These are phyloP conservation scores for Camellia oleifera DNA, from an alignment of 179 eudicot genomes.

Conservation along the genomic window DNA sequence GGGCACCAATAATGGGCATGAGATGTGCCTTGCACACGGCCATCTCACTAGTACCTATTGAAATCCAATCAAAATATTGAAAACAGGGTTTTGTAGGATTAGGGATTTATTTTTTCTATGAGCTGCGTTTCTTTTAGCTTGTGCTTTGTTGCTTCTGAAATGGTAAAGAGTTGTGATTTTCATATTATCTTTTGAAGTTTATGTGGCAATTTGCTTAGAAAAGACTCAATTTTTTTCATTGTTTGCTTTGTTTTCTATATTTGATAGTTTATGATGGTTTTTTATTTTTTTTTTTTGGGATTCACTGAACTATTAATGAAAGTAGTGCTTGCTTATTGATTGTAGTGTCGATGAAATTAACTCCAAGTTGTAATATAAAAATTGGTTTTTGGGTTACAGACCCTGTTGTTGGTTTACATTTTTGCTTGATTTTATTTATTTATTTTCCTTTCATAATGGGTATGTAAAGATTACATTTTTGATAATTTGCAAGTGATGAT, in stretches of 20 bases:
- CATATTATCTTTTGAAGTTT: background rate
- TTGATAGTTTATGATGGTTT: background rate
- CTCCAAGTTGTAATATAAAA: background rate
- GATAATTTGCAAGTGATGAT: constrained; percentile 12
- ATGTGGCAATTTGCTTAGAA: background rate
- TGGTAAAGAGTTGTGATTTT: background rate
- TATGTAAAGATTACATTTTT: background rate
- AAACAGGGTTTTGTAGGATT: background rate
- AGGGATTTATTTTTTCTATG: background rate
- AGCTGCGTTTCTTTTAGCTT: background rate
- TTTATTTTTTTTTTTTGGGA: too few species aligned
- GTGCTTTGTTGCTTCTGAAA: background rate
- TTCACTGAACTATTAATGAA: too few species aligned
- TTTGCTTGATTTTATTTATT: too few species aligned
- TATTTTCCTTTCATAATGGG: too few species aligned
- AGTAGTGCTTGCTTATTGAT: background rate
- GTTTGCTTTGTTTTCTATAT: background rate
- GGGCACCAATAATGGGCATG: too few species aligned
- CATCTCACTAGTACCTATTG: background rate
- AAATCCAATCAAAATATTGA: background rate
- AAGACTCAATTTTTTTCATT: background rate
- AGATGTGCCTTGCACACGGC: too few species aligned
- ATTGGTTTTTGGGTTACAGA: background rate
- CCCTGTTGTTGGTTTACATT: too few species aligned
- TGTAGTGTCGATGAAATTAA: background rate